Percentiles rank a stretch among this genome's conserved stretches.
phyloP scores from a whole-genome alignment of 257 asterid genomes.

The Scutellaria galericulata region DNA sequence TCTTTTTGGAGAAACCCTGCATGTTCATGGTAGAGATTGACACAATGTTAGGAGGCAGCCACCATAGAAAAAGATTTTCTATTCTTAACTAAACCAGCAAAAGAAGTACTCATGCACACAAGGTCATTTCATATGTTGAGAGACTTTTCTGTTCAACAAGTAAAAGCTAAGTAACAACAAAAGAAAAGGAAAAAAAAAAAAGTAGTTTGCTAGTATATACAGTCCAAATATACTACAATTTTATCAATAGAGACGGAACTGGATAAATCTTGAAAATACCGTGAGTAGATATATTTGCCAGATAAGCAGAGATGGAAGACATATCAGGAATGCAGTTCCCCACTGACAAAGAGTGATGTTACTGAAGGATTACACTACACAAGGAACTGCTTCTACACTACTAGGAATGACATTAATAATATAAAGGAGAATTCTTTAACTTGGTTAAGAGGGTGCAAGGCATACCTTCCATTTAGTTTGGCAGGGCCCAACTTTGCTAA shows the following conservation, averaged over 20 bases:
- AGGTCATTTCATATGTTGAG: slow-evolving; percentile 17
- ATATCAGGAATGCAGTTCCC: slow-evolving; percentile 13
- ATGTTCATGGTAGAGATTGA: slow-evolving; percentile 32
- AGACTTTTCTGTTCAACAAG: slow-evolving; percentile 5
- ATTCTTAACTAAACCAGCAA: slow-evolving; percentile 26
- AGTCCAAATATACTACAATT: slow-evolving; percentile 7
- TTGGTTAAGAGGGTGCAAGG: slow-evolving; percentile 12
- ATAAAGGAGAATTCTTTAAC: slow-evolving; percentile 29
- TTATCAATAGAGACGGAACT: neutral
- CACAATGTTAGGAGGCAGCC: slow-evolving; percentile 27
- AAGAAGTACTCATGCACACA: slow-evolving; percentile 22
- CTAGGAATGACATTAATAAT: slow-evolving; percentile 22
- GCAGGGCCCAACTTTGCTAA: slow-evolving; percentile 84
- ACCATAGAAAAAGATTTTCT: slow-evolving; percentile 6
- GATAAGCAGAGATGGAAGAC: slow-evolving; percentile 26
- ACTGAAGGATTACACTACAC: neutral
- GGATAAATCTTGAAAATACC: slow-evolving; percentile 18
- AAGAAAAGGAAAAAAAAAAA: neutral
- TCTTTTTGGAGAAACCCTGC: slow-evolving; percentile 90
- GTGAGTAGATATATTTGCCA: neutral
- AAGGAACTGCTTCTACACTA: slow-evolving; percentile 9
- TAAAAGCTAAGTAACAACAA: neutral
- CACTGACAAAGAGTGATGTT: slow-evolving; percentile 3
- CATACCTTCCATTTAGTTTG: slow-evolving; percentile 76
- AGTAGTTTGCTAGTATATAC: neutral